A percentile compares a stretch with the other conserved stretches of the same genome.
phyloP scores from a whole-genome alignment of 2,329 filamentous ascomycete genomes.

The Talaromyces rugulosus region DNA sequence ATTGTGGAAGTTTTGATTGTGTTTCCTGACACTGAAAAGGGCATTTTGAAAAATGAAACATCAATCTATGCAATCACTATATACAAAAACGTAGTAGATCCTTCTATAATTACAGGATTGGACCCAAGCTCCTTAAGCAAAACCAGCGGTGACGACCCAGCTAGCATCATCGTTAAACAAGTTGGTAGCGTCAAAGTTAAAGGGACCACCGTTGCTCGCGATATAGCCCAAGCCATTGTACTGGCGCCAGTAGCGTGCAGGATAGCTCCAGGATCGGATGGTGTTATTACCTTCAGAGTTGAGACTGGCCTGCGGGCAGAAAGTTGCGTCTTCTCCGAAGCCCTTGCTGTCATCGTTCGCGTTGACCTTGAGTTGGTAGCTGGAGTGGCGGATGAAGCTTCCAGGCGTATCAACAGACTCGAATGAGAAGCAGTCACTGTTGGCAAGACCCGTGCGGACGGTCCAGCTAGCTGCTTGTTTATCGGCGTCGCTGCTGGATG shows the following conservation, averaged over 20 bases:
- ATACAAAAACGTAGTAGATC: neutral
- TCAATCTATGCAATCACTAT: neutral
- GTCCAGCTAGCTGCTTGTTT: constrained; percentile 10
- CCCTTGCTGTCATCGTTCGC: constrained; percentile 7
- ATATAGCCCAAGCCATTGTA: constrained; percentile 4
- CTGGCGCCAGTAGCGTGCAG: constrained; percentile 9
- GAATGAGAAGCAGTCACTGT: constrained; percentile 12
- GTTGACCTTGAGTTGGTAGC: constrained; percentile 5
- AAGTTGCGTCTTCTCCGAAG: constrained; percentile 9
- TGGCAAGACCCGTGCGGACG: constrained; percentile 8
- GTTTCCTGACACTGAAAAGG: neutral
- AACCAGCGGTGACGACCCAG: neutral
- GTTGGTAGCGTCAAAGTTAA: neutral
- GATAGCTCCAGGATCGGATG: constrained; percentile 11
- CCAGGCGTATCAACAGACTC: constrained; percentile 10
- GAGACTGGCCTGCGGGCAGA: constrained; percentile 5
- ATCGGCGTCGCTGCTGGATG: neutral
- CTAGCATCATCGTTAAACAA: constrained; percentile 9
- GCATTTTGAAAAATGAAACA: neutral
- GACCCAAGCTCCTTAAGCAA: neutral
- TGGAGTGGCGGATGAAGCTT: constrained; percentile 11
- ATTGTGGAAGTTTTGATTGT: neutral
- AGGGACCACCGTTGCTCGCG: constrained; percentile 9
- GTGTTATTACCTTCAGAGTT: constrained; percentile 17
- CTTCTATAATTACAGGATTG: neutral